phyloP scores from a whole-genome alignment of 495 filamentous ascomycete species.

The Aspergillus bertholletiae region DNA sequence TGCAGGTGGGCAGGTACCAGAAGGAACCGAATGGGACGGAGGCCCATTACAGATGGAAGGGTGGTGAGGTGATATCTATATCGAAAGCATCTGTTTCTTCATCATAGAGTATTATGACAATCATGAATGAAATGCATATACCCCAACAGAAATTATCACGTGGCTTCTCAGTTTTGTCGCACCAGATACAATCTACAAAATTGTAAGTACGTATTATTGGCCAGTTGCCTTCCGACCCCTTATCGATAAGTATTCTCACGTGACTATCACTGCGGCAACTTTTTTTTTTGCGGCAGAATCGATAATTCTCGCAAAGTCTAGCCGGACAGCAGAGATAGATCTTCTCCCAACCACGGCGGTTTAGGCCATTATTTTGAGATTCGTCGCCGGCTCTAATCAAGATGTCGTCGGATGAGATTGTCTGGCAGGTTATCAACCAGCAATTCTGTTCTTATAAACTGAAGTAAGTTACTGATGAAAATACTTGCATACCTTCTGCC shows the following conservation, averaged over 20 bases:
- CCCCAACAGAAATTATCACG: background rate
- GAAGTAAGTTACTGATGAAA: slow-evolving; percentile 57
- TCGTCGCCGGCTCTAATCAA: slow-evolving; percentile 8
- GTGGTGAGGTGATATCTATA: slow-evolving; percentile 19
- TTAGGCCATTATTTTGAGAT: background rate
- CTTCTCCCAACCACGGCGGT: slow-evolving; percentile 20
- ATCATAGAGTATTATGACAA: slow-evolving; percentile 8
- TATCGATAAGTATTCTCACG: slow-evolving; percentile 39
- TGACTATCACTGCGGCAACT: slow-evolving; percentile 27
- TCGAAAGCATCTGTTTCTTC: background rate
- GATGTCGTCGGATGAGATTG: slow-evolving; percentile 91
- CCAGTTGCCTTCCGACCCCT: too few species aligned
- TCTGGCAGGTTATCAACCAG: slow-evolving; percentile 94
- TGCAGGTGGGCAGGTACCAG: slow-evolving; percentile 29
- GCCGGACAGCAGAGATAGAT: slow-evolving; percentile 12
- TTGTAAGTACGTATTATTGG: too few species aligned
- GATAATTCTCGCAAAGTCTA: slow-evolving; percentile 15
- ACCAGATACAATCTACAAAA: background rate
- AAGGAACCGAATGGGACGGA: slow-evolving; percentile 48
- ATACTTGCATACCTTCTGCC: background rate
- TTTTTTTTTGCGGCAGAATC: slow-evolving; percentile 28
- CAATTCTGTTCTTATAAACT: slow-evolving; percentile 97
- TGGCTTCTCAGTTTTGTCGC: background rate
- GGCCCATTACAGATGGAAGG: slow-evolving; percentile 40
- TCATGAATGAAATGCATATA: background rate